These are phyloP conservation scores for Geotrichum candidum DNA, from an alignment of 1,139 yeast species.

Conservation along the genomic window DNA sequence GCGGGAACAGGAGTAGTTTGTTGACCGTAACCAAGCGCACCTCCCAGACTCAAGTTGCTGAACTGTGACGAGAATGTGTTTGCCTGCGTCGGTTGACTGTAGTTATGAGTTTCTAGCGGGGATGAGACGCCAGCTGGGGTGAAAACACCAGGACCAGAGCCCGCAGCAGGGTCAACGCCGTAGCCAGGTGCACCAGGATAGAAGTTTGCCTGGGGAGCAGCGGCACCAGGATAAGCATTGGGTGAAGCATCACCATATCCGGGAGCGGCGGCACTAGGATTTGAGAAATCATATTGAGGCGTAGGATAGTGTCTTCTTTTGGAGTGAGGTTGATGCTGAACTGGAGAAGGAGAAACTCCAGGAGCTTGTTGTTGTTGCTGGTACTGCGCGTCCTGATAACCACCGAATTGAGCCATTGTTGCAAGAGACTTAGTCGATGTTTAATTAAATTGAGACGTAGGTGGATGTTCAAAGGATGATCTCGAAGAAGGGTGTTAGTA, in stretches of 20 bases:
- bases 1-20: neutral
- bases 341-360: slow-evolving; percentile 2
- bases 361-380: slow-evolving; percentile 8
- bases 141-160: slow-evolving; percentile 11
- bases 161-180: slow-evolving; percentile 1
- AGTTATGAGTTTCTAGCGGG: neutral
- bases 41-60: slow-evolving; percentile 26
- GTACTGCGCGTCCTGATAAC: slow-evolving; percentile 11
- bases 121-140: slow-evolving; percentile 15
- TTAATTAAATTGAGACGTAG: neutral
- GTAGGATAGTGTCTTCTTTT: slow-evolving; percentile 16
- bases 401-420: slow-evolving; percentile 16
- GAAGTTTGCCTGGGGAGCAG: neutral
- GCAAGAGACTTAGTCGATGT: neutral
- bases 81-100: slow-evolving; percentile 5
- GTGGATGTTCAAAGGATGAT: neutral
- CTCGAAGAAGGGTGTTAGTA: neutral
- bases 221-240: slow-evolving; percentile 7
- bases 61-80: slow-evolving; percentile 25
- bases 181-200: slow-evolving; percentile 10
- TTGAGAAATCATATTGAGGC: slow-evolving; percentile 17
- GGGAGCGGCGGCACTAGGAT: slow-evolving; percentile 8
- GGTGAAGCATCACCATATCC: neutral
- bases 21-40: slow-evolving; percentile 17
- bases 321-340: slow-evolving; percentile 4